Evolutionary conservation across 129 eudicot species (phyloP), one percentile per base, ranked within the genome.

Genomic region (Pseudognaphalium luteoalbum): DNA sequence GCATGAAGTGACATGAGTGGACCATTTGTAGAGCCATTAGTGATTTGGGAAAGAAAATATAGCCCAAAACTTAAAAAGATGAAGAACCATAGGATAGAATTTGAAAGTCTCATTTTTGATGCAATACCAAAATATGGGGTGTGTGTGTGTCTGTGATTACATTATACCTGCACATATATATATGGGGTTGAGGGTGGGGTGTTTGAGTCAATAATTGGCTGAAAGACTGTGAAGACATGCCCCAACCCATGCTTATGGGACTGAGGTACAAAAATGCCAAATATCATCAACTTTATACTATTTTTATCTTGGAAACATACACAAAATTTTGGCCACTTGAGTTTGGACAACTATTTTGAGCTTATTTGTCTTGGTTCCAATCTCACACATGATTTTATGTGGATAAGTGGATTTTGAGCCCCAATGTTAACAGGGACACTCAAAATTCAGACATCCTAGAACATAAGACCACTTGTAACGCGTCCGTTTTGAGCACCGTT

Each of bases 201-300:
- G 37, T 74, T 63, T 39, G 75, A 68, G 82, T 47, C 64, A 79
- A 79, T 72, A 61, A 79, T 79, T 79, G 78, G 34, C 33, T 72
- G 78, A 33, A 54, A 63, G 72, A 78, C 66, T 78, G 52, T 64
- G 78, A 47, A 72, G 56, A 35, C 77, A 70, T 71, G 58, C 28
- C 82, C 66, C 72, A 78, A 66, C 78, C 83, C 83, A 72, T 79
- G 83, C 83, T 79, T 32, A 74, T 74, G 77, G 77, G 77, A 78
- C 25, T 70, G 47, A 62, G 58, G 50, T 42, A 71, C 59, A 79
- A 64, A 57, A 63, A 71, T 79, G 83, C 78, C 76, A 78, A 77
- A 77, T 54, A 12, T 29, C 34, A 65, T 65, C 70, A 65, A 30
- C 44, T 6, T 65, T 33, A 29, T 65, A 32, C 70, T 65, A 65